A percentile compares a stretch with the other conserved stretches of the same genome.
Evolutionary conservation across 2,329 filamentous ascomycete genomes (phyloP).

Genomic region (Lachnellula willkommii): DNA sequence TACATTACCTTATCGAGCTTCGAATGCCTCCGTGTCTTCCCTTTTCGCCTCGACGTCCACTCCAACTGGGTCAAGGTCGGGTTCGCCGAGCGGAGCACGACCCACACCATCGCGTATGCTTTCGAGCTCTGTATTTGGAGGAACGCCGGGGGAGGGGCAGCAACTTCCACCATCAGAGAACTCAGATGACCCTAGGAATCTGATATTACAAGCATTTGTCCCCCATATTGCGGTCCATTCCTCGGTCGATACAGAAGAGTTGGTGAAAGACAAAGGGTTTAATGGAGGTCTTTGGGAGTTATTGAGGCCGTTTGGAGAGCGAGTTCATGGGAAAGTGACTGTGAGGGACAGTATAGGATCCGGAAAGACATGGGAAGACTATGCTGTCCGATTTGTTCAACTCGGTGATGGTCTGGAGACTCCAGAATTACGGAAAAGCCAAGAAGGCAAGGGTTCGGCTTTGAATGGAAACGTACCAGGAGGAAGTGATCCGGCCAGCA

Average conservation of each 20-base stretch:
- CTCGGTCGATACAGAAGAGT: constrained; percentile 77
- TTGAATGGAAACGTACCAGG: constrained; percentile 20
- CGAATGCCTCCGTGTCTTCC: constrained; percentile 55
- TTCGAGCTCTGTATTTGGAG: constrained; percentile 54
- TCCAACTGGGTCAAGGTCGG: constrained; percentile 62
- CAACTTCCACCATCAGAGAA: constrained; percentile 18
- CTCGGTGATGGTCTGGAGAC: constrained; percentile 56
- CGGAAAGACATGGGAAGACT: constrained; percentile 81
- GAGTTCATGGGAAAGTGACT: constrained; percentile 78
- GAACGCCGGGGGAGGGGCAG: constrained; percentile 30
- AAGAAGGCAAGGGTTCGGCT: constrained; percentile 20
- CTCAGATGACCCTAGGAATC: constrained; percentile 47
- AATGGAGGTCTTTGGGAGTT: constrained; percentile 76
- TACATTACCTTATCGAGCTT: constrained; percentile 47
- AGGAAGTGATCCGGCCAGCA: constrained; percentile 9
- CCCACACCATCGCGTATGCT: constrained; percentile 52
- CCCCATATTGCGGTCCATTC: constrained; percentile 83
- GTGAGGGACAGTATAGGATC: constrained; percentile 85
- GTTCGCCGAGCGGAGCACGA: constrained; percentile 56
- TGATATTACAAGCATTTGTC: constrained; percentile 80
- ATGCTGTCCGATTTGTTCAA: constrained; percentile 76
- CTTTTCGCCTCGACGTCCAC: constrained; percentile 61
- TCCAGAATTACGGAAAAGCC: constrained; percentile 36
- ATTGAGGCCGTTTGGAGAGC: constrained; percentile 85
- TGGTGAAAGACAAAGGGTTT: constrained; percentile 81